These are phyloP conservation scores for Mortierella claussenii DNA, from an alignment of 192 early-diverging fungal genomes.

Conservation along the genomic window DNA sequence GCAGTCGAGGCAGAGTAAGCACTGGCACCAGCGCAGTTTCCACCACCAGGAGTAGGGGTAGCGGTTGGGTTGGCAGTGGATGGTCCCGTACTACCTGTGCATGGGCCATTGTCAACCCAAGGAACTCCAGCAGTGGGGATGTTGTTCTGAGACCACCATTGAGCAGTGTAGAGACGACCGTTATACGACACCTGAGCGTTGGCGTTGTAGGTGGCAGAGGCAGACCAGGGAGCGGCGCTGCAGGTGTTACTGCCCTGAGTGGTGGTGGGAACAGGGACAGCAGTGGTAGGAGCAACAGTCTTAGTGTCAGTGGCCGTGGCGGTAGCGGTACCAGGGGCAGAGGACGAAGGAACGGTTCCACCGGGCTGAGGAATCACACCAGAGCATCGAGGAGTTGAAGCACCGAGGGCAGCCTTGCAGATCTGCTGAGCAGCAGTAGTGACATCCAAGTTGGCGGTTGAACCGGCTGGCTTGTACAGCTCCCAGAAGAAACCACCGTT, in stretches of 20 bases:
- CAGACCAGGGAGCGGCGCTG: constrained; percentile 44
- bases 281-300: constrained; percentile 30
- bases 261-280: constrained; percentile 12
- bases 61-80: constrained; percentile 15
- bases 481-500: constrained; percentile 57
- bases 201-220: constrained; percentile 40
- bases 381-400: constrained; percentile 38
- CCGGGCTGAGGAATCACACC: constrained; percentile 37
- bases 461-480: constrained; percentile 42
- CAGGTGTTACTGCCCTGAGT: constrained; percentile 31
- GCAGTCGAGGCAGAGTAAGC: constrained; percentile 33
- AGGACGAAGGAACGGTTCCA: constrained; percentile 16
- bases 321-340: constrained; percentile 38
- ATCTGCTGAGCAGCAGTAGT: constrained; percentile 40
- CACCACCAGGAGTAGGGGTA: constrained; percentile 17
- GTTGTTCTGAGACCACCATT: constrained; percentile 57
- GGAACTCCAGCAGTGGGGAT: constrained; percentile 39
- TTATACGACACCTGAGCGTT: constrained; percentile 57
- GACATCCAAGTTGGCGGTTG: constrained; percentile 34
- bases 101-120: constrained; percentile 43
- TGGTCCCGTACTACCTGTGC: neutral
- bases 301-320: constrained; percentile 38
- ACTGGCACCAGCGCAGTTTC: constrained; percentile 32
- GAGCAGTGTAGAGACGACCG: constrained; percentile 57
- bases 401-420: constrained; percentile 51